Evolutionary conservation across 2,329 filamentous ascomycete genomes (phyloP).

Genomic region (Ophiostoma sp.): DNA sequence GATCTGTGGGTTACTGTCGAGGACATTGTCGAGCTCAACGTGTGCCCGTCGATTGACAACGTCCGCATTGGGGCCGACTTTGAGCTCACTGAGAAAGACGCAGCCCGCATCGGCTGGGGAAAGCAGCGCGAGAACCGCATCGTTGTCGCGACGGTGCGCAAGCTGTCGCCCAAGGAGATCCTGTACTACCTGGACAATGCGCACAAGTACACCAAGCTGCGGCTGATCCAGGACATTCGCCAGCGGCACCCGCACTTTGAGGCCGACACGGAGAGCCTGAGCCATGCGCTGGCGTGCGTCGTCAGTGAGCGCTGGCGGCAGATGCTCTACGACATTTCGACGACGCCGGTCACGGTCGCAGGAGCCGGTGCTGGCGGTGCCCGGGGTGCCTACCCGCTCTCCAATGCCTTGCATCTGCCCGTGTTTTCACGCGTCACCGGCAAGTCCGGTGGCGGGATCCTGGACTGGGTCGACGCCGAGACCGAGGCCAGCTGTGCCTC

Average conservation of each 20-base stretch:
- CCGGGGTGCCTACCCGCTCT: neutral
- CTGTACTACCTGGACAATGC: slow-evolving; percentile 45
- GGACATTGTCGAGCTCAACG: slow-evolving; percentile 41
- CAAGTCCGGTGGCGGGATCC: slow-evolving; percentile 35
- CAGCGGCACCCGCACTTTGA: slow-evolving; percentile 40
- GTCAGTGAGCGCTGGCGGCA: slow-evolving; percentile 26
- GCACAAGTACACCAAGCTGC: slow-evolving; percentile 42
- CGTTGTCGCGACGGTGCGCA: slow-evolving; percentile 38
- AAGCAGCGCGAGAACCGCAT: slow-evolving; percentile 31
- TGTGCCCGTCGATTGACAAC: slow-evolving; percentile 43
- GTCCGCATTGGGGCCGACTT: slow-evolving; percentile 32
- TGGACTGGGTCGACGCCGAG: slow-evolving; percentile 38
- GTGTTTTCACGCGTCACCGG: slow-evolving; percentile 22
- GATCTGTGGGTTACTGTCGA: slow-evolving; percentile 44
- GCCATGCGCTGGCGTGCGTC: slow-evolving; percentile 26
- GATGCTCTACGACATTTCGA: slow-evolving; percentile 20
- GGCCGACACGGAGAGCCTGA: slow-evolving; percentile 42
- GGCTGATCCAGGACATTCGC: slow-evolving; percentile 41
- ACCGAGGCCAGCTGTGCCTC: slow-evolving; percentile 32
- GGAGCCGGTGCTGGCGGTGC: neutral
- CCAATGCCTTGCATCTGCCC: slow-evolving; percentile 20
- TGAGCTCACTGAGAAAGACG: slow-evolving; percentile 27
- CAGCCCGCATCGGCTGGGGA: slow-evolving; percentile 32
- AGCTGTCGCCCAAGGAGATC: slow-evolving; percentile 47
- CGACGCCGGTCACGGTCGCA: neutral